phyloP scores from a whole-genome alignment of 2,329 filamentous ascomycete genomes.

The Trichoderma semiorbis region DNA sequence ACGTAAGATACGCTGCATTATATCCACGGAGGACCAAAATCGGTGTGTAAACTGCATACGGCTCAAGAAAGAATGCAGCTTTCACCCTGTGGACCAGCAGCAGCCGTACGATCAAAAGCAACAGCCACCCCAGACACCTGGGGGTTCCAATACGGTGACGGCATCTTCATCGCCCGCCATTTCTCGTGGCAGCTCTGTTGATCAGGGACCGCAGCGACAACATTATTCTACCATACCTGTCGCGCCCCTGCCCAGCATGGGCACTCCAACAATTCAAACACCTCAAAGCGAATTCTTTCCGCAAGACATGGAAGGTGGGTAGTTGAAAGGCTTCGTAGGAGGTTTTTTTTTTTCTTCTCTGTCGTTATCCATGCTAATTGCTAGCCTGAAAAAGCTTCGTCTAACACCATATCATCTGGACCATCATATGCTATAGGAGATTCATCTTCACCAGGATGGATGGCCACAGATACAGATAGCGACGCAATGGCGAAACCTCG shows the following conservation, averaged over 20 bases:
- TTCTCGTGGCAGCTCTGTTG: constrained; percentile 40
- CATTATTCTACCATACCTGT: constrained; percentile 44
- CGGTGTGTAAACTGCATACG: constrained; percentile 91
- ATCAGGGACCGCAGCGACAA: constrained; percentile 37
- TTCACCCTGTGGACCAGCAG: constrained; percentile 81
- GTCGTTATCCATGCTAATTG: not conserved
- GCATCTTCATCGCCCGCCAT: constrained; percentile 49
- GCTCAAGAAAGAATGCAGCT: constrained; percentile 91
- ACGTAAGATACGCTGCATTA: constrained; percentile 88
- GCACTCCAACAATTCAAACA: constrained; percentile 36
- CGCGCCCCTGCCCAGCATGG: constrained; percentile 45
- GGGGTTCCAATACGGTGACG: constrained; percentile 41
- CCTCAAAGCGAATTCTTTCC: constrained; percentile 36
- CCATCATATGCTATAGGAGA: constrained; percentile 39
- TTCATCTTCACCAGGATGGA: constrained; percentile 42
- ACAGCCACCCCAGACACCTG: constrained; percentile 37
- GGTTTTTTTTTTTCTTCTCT: not conserved
- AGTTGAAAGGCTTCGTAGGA: not conserved
- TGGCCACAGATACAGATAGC: constrained; percentile 40
- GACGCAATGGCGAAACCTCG: constrained; percentile 40
- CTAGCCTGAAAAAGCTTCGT: constrained; percentile 28
- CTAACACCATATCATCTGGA: constrained; percentile 32
- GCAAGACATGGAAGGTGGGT: constrained; percentile 44
- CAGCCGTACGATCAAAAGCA: constrained; percentile 49
- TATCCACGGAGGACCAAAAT: constrained; percentile 69